Evolutionary conservation across 169 alveolate species (phyloP), one percentile per base, ranked within the genome.

Genomic region (Pseudocohnilembus persalinus): DNA sequence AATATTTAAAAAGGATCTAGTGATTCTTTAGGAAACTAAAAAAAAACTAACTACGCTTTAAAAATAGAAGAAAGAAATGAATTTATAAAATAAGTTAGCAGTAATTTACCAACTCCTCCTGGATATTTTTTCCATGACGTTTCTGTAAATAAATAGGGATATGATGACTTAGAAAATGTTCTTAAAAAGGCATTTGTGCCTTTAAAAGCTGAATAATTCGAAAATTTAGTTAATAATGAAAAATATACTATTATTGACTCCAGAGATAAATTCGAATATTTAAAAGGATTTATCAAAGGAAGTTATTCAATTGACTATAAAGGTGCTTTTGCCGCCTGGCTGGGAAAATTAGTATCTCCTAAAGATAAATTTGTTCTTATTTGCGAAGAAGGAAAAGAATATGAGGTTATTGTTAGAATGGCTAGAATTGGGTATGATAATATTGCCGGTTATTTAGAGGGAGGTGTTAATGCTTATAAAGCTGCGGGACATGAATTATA

Each of bases 361-460:
- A 82, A 74, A n/a, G 65, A 34, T 6, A 85, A 88, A 20, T 31
- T 88, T 0, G 74, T 88, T 0, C 72, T 88, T n/a, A 76, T 88
- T 0, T 29, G 83, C 27, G 87, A 79, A 11, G 77, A 31, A 25
- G 92, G 87, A 29, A 29, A 28, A 65, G 89, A 88, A 88, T 74
- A 88, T 68, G 88, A 83, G 49, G 78, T 89, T 24, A 80, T 88
- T 0, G 29, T 88, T 81, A 88, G 92, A 78, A 74, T 88, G 49
- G 84, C 89, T 11, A 77, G 92, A 88, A 88, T 88, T 30, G 92
- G 92, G 11, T 88, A 88, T 75, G 89, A 88, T 63, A 79, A 73
- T 27, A 74, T 83, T 35, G 33, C 73, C 11, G 92, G 92, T 24
- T 82, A 68, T 64, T 49, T 79, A 28, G 76, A 79, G 0, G 84